phyloP scores from a whole-genome alignment of 148 eudicot genomes.

The Rhododendron ferrugineum region DNA sequence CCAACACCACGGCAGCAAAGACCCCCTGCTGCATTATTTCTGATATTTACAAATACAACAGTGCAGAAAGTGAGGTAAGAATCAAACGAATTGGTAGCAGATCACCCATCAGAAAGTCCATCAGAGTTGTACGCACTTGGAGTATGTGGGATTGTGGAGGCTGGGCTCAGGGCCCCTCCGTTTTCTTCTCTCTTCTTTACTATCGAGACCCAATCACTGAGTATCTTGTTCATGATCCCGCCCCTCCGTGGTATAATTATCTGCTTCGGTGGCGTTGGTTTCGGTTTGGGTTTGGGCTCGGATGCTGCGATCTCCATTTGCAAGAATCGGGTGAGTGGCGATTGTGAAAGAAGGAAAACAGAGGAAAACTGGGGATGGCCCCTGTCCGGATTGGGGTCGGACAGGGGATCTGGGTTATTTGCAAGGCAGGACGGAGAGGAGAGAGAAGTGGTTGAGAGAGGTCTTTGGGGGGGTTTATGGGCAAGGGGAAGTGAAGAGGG shows the following conservation, averaged over 20 bases:
- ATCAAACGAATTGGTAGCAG: neutral
- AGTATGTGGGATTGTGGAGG: conserved; percentile 3
- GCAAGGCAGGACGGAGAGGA: neutral
- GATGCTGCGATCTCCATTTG: conserved; percentile 6
- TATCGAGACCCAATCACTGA: neutral
- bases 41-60: neutral
- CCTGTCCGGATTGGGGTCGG: too few relatives aligned
- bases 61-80: neutral
- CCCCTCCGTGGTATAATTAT: conserved; percentile 16
- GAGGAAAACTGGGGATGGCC: neutral
- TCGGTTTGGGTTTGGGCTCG: neutral
- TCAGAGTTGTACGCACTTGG: conserved; percentile 9
- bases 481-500: too few relatives aligned
- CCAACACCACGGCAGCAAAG: too few relatives aligned
- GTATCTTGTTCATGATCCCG: conserved; percentile 10
- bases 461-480: too few relatives aligned
- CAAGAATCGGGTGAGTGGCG: neutral
- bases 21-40: neutral
- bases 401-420: too few relatives aligned
- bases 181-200: neutral
- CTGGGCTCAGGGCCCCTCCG: neutral
- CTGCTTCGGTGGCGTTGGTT: neutral
- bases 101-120: neutral
- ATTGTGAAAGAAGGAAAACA: neutral
- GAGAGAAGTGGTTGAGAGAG: neutral